phyloP scores from a whole-genome alignment of 805 yeast genomes.

The Metschnikowia chrysomelidarum region DNA sequence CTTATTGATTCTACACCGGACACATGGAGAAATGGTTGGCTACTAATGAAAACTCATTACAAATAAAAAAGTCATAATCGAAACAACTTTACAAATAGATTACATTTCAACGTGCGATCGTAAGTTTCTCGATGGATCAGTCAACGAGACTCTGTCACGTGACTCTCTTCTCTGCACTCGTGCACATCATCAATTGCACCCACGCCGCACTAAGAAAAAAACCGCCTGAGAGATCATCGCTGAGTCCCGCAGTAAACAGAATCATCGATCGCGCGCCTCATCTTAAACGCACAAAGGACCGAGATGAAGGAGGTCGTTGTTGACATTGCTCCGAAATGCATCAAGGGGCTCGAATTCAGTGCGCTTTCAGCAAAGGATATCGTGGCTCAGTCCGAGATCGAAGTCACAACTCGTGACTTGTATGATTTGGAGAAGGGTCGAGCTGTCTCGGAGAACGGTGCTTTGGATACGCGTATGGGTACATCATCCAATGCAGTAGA shows the following conservation, averaged over 20 bases:
- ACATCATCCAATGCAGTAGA: slow-evolving; percentile 81
- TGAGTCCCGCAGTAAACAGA: background rate
- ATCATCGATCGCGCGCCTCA: too few species aligned
- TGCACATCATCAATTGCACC: slow-evolving; percentile 2
- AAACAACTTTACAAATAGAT: too few species aligned
- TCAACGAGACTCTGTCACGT: too few species aligned
- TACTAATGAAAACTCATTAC: too few species aligned
- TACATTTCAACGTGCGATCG: too few species aligned
- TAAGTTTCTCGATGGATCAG: too few species aligned
- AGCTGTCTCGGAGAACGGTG: slow-evolving; percentile 78
- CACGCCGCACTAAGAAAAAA: too few species aligned
- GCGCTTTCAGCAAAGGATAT: slow-evolving; percentile 92
- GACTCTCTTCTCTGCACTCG: too few species aligned
- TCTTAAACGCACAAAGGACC: too few species aligned
- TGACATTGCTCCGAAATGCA: slow-evolving; percentile 86
- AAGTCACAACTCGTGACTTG: slow-evolving; percentile 84
- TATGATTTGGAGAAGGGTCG: slow-evolving; percentile 90
- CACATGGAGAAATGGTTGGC: too few species aligned
- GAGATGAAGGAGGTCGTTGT: slow-evolving; percentile 50
- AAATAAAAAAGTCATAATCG: too few species aligned
- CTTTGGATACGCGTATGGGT: slow-evolving; percentile 92
- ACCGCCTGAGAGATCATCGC: slow-evolving; percentile 4
- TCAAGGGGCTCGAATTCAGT: slow-evolving; percentile 87
- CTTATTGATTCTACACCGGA: too few species aligned
- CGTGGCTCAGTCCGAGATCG: slow-evolving; percentile 91